Percentiles rank a stretch among this genome's conserved stretches.
Conservation (phyloP, 306 rosid species). For the Rosa rugosa region DNA sequence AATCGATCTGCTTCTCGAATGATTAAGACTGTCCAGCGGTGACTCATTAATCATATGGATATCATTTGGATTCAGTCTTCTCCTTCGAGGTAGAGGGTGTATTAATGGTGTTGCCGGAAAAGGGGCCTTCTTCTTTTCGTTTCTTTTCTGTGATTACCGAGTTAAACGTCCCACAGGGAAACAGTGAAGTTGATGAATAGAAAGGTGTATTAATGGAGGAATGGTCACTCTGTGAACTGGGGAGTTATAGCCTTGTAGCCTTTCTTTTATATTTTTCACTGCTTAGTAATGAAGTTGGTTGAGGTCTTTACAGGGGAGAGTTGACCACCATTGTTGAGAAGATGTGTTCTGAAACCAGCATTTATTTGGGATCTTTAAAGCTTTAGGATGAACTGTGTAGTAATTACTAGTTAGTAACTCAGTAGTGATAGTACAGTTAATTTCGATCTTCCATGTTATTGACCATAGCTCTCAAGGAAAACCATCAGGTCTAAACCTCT, state of each 20-base stretch:
- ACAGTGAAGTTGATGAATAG: constrained; percentile 16
- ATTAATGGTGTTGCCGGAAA: constrained; percentile 1
- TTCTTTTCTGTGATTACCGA: constrained; percentile 2
- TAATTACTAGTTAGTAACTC: not conserved
- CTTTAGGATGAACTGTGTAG: not conserved
- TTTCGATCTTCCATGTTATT: not conserved
- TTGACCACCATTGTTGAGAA: not conserved
- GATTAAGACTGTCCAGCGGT: constrained; percentile 1
- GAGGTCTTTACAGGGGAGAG: not conserved
- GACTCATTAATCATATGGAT: constrained; percentile 8
- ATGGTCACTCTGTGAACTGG: constrained; percentile 21
- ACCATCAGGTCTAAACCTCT: not conserved
- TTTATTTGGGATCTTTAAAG: not conserved
- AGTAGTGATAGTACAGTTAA: not conserved
- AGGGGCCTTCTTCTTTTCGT: not conserved
- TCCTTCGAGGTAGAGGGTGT: not conserved
- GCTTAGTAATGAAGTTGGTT: constrained; percentile 12
- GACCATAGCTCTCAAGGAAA: not conserved
- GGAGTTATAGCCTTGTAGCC: not conserved
- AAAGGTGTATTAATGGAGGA: constrained; percentile 16
- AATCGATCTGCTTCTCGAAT: not conserved
- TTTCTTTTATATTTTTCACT: not conserved
- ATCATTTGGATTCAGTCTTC: constrained; percentile 8
- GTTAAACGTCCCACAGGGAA: constrained; percentile 16
- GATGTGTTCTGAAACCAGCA: not conserved